Conservation (phyloP, 2,329 filamentous ascomycete genomes). For the Aplosporella prunicola region DNA sequence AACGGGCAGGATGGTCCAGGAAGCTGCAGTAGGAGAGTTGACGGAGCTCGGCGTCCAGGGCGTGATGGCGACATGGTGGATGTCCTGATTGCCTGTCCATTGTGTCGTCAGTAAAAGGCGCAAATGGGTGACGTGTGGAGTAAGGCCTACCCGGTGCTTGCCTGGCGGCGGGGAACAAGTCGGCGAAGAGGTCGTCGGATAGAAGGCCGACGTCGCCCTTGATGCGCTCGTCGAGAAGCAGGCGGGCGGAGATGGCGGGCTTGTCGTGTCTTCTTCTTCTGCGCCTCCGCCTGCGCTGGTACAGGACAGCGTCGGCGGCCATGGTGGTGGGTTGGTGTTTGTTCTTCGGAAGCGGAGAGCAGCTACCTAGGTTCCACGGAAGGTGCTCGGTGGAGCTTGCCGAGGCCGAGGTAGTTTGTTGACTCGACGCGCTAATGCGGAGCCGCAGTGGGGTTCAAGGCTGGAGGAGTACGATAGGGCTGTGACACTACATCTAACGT, state of each 20-base stretch:
- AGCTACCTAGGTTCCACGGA: no score
- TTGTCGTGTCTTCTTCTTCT: conserved; percentile 51
- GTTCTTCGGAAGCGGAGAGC: no score
- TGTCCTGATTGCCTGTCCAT: no score
- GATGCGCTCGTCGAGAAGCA: conserved; percentile 77
- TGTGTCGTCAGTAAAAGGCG: no score
- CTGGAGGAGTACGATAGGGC: no score
- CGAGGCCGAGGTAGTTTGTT: no score
- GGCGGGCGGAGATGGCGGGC: conserved; percentile 64
- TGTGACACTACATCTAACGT: no score
- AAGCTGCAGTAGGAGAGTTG: conserved; percentile 47
- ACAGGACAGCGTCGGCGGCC: conserved; percentile 6
- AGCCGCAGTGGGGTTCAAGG: no score
- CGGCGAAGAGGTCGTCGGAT: conserved; percentile 74
- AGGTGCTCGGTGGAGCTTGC: no score
- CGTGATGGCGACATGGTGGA: conserved; percentile 59
- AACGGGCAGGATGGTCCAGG: conserved; percentile 82
- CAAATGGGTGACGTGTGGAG: background rate
- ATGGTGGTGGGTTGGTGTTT: conserved; percentile 2
- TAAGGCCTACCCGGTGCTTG: conserved; percentile 16
- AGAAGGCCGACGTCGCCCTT: conserved; percentile 78
- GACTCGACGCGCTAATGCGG: no score
- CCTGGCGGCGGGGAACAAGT: conserved; percentile 56
- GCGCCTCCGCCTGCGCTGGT: conserved; percentile 25
- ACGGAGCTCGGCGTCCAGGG: conserved; percentile 56